These are phyloP conservation scores for Botrytis byssoidea DNA, from an alignment of 2,329 filamentous ascomycete species.

Conservation along the genomic window DNA sequence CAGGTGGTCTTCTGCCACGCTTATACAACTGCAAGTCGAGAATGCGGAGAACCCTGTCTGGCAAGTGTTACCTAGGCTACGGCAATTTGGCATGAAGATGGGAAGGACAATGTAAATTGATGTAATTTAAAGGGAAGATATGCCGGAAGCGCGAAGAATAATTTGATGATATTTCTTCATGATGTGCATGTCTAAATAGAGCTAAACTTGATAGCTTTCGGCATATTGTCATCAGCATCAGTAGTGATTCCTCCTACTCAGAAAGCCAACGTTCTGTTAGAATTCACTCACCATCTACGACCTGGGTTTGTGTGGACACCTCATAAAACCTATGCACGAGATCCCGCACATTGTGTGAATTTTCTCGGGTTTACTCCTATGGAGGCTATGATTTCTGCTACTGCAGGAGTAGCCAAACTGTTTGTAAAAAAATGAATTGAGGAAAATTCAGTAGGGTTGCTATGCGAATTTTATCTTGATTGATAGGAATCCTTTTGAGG, in stretches of 20 bases:
- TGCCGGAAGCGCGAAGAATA: neutral
- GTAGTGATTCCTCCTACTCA: too few species aligned
- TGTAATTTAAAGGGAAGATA: too few species aligned
- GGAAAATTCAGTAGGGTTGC: neutral
- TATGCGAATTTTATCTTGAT: neutral
- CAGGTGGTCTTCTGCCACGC: neutral
- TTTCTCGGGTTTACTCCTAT: conserved; percentile 45
- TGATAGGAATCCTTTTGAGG: neutral
- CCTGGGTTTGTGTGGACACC: conserved; percentile 40
- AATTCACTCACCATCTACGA: too few species aligned
- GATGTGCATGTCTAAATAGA: neutral
- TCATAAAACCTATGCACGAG: conserved; percentile 47
- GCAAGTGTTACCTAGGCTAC: neutral
- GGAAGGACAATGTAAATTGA: neutral
- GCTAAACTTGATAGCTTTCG: neutral
- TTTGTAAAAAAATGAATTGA: neutral
- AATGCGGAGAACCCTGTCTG: neutral
- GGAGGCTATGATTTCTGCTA: conserved; percentile 46
- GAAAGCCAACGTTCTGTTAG: neutral
- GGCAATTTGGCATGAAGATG: too few species aligned
- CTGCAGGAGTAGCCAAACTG: conserved; percentile 21
- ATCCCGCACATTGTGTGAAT: conserved; percentile 46
- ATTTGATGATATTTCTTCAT: neutral
- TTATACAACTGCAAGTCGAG: neutral
- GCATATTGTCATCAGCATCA: neutral